Conservation (phyloP, 116 monocot species). For the Trichopus zeylanicus region DNA sequence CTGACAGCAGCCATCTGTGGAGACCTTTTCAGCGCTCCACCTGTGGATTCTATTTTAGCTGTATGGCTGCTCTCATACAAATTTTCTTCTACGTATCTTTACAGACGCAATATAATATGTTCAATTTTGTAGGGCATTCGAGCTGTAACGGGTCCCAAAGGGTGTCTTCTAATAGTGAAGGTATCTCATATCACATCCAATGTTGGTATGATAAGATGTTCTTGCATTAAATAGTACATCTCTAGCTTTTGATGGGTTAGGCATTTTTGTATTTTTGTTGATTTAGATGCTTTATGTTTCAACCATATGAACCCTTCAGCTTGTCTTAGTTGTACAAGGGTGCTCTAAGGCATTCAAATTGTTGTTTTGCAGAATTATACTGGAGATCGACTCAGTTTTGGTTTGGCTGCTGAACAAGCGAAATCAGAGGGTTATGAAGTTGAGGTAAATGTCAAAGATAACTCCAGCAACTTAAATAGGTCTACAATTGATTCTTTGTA, state of each 20-base stretch:
- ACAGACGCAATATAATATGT: slow-evolving; percentile 12
- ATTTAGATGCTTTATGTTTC: background rate
- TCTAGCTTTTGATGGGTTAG: too few species aligned
- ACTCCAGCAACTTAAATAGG: background rate
- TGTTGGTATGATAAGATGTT: background rate
- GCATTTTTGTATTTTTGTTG: background rate
- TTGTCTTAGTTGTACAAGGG: too few species aligned
- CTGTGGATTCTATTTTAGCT: slow-evolving; percentile 86
- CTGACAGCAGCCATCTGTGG: slow-evolving; percentile 95
- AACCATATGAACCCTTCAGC: background rate
- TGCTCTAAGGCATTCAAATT: too few species aligned
- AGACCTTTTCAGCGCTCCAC: slow-evolving; percentile 83
- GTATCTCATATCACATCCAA: slow-evolving; percentile 15
- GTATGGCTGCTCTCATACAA: slow-evolving; percentile 34
- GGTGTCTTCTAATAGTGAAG: slow-evolving; percentile 90
- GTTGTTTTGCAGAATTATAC: slow-evolving; percentile 79
- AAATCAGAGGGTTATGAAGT: slow-evolving; percentile 94
- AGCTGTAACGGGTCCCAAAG: slow-evolving; percentile 92
- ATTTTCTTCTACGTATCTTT: background rate
- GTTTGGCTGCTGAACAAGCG: slow-evolving; percentile 92
- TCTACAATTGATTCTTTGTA: background rate
- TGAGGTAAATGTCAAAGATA: slow-evolving; percentile 41
- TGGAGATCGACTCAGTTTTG: slow-evolving; percentile 92
- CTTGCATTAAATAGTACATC: background rate
- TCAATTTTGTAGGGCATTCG: slow-evolving; percentile 62